Evolutionary conservation across 2,329 filamentous ascomycete genomes (phyloP).

Genomic region (Pseudogymnoascus sp.): DNA sequence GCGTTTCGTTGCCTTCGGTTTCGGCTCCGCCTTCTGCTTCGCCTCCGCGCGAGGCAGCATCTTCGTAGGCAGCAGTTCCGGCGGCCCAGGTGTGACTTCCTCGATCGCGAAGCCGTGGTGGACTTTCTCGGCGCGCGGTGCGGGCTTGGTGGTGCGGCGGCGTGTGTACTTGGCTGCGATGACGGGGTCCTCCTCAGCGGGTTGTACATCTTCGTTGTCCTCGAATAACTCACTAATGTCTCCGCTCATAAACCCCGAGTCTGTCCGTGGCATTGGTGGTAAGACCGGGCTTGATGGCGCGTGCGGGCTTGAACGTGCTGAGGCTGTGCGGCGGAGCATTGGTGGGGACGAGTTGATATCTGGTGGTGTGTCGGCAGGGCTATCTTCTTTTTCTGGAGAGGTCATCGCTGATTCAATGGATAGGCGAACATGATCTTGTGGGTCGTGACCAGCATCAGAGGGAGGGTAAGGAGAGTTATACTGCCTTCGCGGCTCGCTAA

Average conservation of each 20-base stretch:
- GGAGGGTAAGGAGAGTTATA: slow-evolving; percentile 34
- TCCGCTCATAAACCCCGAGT: slow-evolving; percentile 84
- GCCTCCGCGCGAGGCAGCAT: slow-evolving; percentile 24
- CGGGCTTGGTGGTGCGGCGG: slow-evolving; percentile 13
- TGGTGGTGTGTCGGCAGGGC: slow-evolving; percentile 59
- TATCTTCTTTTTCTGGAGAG: slow-evolving; percentile 38
- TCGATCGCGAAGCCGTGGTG: slow-evolving; percentile 27
- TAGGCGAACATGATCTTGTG: slow-evolving; percentile 23
- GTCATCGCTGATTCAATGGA: slow-evolving; percentile 37
- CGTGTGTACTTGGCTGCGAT: slow-evolving; percentile 27
- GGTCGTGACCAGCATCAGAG: slow-evolving; percentile 27
- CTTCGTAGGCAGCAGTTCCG: slow-evolving; percentile 32
- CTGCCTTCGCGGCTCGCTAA: slow-evolving; percentile 21
- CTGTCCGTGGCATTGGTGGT: slow-evolving; percentile 48
- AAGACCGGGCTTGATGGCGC: slow-evolving; percentile 55
- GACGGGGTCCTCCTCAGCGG: slow-evolving; percentile 30
- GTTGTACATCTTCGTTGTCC: slow-evolving; percentile 39
- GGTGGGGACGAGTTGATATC: slow-evolving; percentile 89
- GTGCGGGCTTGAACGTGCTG: slow-evolving; percentile 70
- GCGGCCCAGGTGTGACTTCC: slow-evolving; percentile 30
- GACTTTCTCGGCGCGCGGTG: slow-evolving; percentile 8
- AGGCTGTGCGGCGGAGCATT: slow-evolving; percentile 53
- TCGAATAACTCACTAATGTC: slow-evolving; percentile 43
- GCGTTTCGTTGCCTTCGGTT: slow-evolving; percentile 27
- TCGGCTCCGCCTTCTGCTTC: slow-evolving; percentile 26